Base-by-base conservation (phyloP, 129 eudicot species). In the Smallanthus sonchifolius region DNA sequence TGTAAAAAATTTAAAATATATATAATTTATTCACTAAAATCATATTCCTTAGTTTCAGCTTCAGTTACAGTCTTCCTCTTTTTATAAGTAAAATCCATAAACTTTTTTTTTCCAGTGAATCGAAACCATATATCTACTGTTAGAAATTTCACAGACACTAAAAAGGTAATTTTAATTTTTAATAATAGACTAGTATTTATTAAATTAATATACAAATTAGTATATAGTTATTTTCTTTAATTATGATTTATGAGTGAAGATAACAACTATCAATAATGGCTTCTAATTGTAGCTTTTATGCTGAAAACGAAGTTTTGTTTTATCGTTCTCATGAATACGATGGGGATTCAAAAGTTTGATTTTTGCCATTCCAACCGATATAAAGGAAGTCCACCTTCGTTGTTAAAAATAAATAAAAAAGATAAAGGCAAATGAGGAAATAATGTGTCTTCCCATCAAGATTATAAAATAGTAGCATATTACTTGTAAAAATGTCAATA, bases 401-500 rank as follows among this genome's bases (percentile, higher is more conserved):
- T n/a, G 10, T 38, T 34, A 32, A 35, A 19, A n/a, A 17, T 64
- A 55, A 40, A 24, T 24, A 0, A 24, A 24, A 24, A 13, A 16
- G 34, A 65, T 11, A 28, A 40, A 57, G 68, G 67, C 1, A 15
- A 42, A 13, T 39, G 57, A 59, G 13, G 48, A 55, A 67, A 76
- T 67, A 67, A 68, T 56, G 75, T 55, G 68, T 68, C 39, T 56
- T 67, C 32, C 69, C 75, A 67, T 67, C 68, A 44, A 65, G 11
- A 65, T 47, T 1, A 45, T 30, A 36, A 65, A 56, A 61, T 44
- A 16, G 10, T 40, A 42, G 7, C 52, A 24, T 7, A 47, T 47
- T 14, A 14, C n/a, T 10, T 48, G 7, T 54, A 54, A 32, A 0
- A 20, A 19, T 20, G 63, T 56, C 35, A 56, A 20, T 55, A 52